Base-by-base conservation (phyloP, 345 rosid genomes). In the Murraya koenigii region DNA sequence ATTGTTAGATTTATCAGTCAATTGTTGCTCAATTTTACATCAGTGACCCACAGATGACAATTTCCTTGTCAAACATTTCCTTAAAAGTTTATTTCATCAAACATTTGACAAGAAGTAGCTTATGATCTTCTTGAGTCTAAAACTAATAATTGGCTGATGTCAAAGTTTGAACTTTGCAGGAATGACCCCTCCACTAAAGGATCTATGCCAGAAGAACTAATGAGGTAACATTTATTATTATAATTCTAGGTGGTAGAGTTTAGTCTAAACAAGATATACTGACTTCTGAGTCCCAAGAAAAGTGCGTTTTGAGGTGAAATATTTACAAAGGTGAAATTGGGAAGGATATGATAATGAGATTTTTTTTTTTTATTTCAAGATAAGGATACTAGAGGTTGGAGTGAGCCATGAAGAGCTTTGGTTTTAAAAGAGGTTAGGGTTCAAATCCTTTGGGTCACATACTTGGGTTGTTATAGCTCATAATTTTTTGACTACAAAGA, bases 161-260 rank as follows among this genome's bases (percentile, higher is more conserved):
- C 75, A 69, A 77, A 35, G 74, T 58, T 58, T 67, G 72, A 71
- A 67, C 52, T 80, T 69, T 83, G 58, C 88, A 92, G 96, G 88
- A 87, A 80, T 30, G 54, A 62, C 77, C 60, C 80, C 6, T 38
- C 84, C 2, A 83, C 30, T 38, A 88, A 85, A 54, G 86, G 75
- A 59, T 85, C 90, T 33, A 83, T 52, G 7, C 84, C 82, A 14
- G 98, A 92, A 77, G 97, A 94, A 82, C 69, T 92, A 61, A 83
- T 92, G 87, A 94, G 98, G 97, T 94, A 88, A 88, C 35, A 15
- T 61, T 32, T 19, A 25, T 54, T 36, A 23, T 52, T 58, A 23
- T 36, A 7, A 13, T 52, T 14, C 25, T 58, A 58, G 65, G 35
- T 36, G 6, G 8, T 23, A 13, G 35, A 65, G 63, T 30, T 32